Evolutionary conservation across 306 rosid species (phyloP).

Genomic region (Prunus mume): DNA sequence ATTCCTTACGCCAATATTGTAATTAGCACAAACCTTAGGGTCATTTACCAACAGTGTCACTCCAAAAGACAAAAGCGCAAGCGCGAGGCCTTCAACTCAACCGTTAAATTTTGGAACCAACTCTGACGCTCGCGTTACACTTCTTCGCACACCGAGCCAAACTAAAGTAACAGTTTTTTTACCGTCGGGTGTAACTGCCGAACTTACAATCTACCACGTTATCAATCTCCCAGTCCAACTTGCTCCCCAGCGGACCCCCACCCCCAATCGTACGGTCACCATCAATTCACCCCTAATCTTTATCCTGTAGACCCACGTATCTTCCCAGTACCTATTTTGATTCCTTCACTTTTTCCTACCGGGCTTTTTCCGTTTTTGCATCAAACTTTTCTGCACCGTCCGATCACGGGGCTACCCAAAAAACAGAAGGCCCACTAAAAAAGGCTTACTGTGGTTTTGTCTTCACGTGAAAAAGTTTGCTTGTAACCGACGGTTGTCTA

Average conservation of each 20-base stretch:
- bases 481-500: constrained; percentile 19
- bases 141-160: not conserved
- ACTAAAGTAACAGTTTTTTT: not conserved
- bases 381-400: not conserved
- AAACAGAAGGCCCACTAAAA: constrained; percentile 3
- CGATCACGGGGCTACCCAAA: not conserved
- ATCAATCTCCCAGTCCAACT: not conserved
- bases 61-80: not conserved
- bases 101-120: constrained; percentile 7
- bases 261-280: not conserved
- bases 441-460: not conserved
- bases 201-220: not conserved
- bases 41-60: not conserved
- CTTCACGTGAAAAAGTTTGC: not conserved
- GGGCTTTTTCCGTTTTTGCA: not conserved
- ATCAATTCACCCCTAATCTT: not conserved
- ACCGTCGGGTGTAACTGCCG: not conserved
- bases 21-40: not conserved
- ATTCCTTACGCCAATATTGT: not conserved
- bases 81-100: not conserved
- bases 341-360: not conserved
- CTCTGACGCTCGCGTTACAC: not conserved
- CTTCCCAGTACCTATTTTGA: not conserved
- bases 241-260: not conserved
- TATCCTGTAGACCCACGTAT: not conserved